These are phyloP conservation scores for Petunia hybrid DNA, from an alignment of 305 asterid species.

Conservation along the genomic window DNA sequence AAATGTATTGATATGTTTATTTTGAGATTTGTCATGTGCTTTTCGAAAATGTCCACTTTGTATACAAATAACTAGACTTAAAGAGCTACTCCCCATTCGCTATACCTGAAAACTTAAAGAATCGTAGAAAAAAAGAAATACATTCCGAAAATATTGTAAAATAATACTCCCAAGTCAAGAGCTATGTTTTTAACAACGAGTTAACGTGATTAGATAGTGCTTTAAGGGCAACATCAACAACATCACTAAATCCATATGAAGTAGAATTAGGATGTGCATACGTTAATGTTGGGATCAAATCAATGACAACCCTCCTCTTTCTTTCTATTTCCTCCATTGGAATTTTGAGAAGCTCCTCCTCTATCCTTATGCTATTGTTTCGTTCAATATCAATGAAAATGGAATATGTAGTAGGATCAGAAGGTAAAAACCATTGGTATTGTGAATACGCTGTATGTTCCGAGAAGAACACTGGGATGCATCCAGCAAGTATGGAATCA, in stretches of 20 bases:
- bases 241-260: slow-evolving; percentile 27
- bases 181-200: slow-evolving; percentile 1
- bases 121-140: background rate
- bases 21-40: background rate
- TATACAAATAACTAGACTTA: background rate
- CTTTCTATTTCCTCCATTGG: background rate
- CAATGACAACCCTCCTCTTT: slow-evolving; percentile 33
- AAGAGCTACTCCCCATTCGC: background rate
- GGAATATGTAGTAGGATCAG: slow-evolving; percentile 29
- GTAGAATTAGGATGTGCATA: slow-evolving; percentile 35
- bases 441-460: slow-evolving; percentile 31
- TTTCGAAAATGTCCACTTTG: background rate
- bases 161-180: background rate
- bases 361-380: slow-evolving; percentile 26
- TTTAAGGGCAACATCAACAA: slow-evolving; percentile 35
- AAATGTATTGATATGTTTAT: background rate
- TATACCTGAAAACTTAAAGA: background rate
- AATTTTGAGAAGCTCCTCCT: slow-evolving; percentile 30
- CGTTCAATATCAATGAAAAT: slow-evolving; percentile 30
- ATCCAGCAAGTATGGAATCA: slow-evolving; percentile 36
- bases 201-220: background rate
- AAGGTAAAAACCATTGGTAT: slow-evolving; percentile 38
- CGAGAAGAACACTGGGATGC: slow-evolving; percentile 40
- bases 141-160: background rate
- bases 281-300: slow-evolving; percentile 31